Conservation (phyloP, 495 filamentous ascomycete species). For the Penicillium antarcticum region DNA sequence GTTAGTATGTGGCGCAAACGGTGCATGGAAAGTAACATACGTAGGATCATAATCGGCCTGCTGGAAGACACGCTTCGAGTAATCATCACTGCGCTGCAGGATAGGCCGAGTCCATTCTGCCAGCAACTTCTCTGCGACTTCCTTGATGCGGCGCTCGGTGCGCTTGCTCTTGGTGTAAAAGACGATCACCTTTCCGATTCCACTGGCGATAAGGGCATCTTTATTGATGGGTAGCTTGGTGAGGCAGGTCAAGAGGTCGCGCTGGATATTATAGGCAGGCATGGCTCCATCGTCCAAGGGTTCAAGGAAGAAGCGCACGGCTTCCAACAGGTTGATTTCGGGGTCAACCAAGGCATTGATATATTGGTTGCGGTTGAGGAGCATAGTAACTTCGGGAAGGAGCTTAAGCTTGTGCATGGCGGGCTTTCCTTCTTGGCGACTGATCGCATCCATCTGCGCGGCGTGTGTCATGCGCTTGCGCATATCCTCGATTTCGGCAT, state of each 20-base stretch:
- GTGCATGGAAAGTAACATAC: slow-evolving; percentile 30
- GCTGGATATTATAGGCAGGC: slow-evolving; percentile 95
- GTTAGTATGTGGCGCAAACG: slow-evolving; percentile 14
- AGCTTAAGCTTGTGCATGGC: slow-evolving; percentile 93
- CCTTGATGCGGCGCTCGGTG: slow-evolving; percentile 82
- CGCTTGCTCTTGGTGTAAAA: slow-evolving; percentile 96
- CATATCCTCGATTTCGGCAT: slow-evolving; percentile 84
- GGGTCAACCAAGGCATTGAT: slow-evolving; percentile 85
- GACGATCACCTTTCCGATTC: slow-evolving; percentile 90
- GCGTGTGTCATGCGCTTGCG: slow-evolving; percentile 90
- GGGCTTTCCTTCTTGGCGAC: slow-evolving; percentile 69
- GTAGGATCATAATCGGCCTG: slow-evolving; percentile 56
- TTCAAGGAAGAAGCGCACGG: slow-evolving; percentile 95
- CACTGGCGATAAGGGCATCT: slow-evolving; percentile 81
- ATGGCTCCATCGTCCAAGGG: slow-evolving; percentile 88
- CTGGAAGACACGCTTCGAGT: slow-evolving; percentile 68
- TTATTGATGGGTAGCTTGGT: slow-evolving; percentile 81
- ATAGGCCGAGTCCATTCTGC: slow-evolving; percentile 97
- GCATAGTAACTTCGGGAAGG: slow-evolving; percentile 83
- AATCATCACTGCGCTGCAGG: slow-evolving; percentile 87
- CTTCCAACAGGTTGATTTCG: slow-evolving; percentile 90
- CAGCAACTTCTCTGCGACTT: slow-evolving; percentile 82
- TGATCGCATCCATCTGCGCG: slow-evolving; percentile 78
- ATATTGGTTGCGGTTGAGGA: slow-evolving; percentile 81
- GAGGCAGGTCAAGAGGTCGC: slow-evolving; percentile 81